These are phyloP conservation scores for Plasmodium blacklocki DNA, from an alignment of 169 alveolate species.

Conservation along the genomic window DNA sequence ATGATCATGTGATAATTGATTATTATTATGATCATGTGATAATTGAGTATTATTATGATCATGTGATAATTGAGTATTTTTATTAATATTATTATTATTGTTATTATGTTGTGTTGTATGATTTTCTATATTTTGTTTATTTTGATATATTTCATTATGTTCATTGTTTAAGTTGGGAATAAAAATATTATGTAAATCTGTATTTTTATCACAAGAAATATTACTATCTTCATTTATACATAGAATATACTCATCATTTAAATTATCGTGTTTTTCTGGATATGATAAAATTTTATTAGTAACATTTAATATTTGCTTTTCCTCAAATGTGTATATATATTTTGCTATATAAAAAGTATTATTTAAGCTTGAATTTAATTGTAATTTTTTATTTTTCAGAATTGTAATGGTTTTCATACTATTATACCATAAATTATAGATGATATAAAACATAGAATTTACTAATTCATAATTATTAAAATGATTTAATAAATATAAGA, in stretches of 20 bases:
- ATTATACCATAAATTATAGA: constrained; percentile 5
- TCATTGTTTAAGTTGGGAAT: not conserved
- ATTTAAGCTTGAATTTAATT: constrained; percentile 28
- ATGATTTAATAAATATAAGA: constrained; percentile 26
- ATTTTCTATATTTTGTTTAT: not conserved
- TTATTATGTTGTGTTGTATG: not conserved
- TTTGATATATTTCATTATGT: not conserved
- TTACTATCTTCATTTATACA: constrained; percentile 5
- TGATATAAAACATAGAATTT: constrained; percentile 25
- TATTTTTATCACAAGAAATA: not conserved
- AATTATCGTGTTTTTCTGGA: not conserved
- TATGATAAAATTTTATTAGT: not conserved
- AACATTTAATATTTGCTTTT: not conserved
- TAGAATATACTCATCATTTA: constrained; percentile 32
- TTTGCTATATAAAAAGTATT: constrained; percentile 48
- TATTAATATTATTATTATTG: not conserved
- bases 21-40: no score
- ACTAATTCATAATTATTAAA: constrained; percentile 15
- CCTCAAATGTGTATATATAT: constrained; percentile 14
- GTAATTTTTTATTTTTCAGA: constrained; percentile 15
- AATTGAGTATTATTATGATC: no score
- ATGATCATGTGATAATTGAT: not conserved
- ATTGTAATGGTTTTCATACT: constrained; percentile 11
- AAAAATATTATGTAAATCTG: not conserved
- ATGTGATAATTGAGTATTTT: not conserved